phyloP scores from a whole-genome alignment of 306 rosid genomes.

The Prunus padus region DNA sequence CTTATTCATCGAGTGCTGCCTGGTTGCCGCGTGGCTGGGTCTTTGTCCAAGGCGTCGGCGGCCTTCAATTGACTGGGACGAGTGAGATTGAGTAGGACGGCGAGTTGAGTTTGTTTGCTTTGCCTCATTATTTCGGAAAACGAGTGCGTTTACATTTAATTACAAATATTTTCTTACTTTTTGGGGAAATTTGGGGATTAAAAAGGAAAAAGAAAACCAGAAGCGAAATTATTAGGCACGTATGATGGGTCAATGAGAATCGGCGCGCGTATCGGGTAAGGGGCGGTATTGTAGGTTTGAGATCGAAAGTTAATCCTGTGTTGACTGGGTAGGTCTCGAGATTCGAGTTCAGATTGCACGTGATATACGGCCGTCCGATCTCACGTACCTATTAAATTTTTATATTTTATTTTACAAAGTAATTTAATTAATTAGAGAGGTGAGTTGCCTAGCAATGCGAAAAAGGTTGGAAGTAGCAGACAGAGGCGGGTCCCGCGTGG shows the following conservation, averaged over 20 bases:
- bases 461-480: constrained; percentile 21
- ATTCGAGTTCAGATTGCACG: constrained; percentile 26
- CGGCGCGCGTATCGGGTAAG: constrained; percentile 9
- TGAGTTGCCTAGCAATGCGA: constrained; percentile 13
- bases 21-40: neutral
- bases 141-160: too few relatives aligned
- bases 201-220: neutral
- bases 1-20: neutral
- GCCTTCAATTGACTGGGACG: neutral
- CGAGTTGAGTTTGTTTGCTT: neutral
- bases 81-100: neutral
- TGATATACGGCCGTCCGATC: constrained; percentile 38
- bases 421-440: too few relatives aligned
- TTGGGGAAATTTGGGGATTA: neutral
- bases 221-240: neutral
- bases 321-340: constrained; percentile 29
- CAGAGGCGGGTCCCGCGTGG: constrained; percentile 29
- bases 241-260: neutral
- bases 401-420: neutral
- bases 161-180: too few relatives aligned
- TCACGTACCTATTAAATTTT: neutral
- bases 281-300: constrained; percentile 14
- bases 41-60: neutral
- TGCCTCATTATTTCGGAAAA: too few relatives aligned
- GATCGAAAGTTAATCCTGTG: constrained; percentile 23